Percentiles rank a stretch among this genome's conserved stretches.
These are phyloP conservation scores for Fusarium domesticum DNA, from an alignment of 2,329 filamentous ascomycete species.

Conservation along the genomic window DNA sequence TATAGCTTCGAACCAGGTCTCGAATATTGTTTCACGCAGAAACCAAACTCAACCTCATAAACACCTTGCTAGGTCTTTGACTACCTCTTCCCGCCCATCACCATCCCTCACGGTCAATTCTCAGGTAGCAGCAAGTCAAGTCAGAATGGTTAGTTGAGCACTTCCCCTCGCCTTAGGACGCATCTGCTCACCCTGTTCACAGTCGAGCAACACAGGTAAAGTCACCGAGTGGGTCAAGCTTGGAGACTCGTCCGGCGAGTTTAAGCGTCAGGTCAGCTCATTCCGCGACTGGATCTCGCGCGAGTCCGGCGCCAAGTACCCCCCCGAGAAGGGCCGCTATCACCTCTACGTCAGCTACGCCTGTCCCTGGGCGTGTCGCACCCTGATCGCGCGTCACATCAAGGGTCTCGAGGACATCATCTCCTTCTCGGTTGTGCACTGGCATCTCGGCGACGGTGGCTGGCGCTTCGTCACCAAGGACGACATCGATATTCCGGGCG, in stretches of 20 bases:
- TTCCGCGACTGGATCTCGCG: slow-evolving; percentile 80
- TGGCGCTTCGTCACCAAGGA: slow-evolving; percentile 76
- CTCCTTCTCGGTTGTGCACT: slow-evolving; percentile 79
- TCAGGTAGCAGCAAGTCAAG: slow-evolving; percentile 12
- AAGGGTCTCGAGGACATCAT: slow-evolving; percentile 91
- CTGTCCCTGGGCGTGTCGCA: slow-evolving; percentile 89
- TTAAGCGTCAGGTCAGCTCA: slow-evolving; percentile 80
- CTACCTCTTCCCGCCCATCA: slow-evolving; percentile 6
- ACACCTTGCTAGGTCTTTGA: slow-evolving; percentile 8
- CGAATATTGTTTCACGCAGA: slow-evolving; percentile 2
- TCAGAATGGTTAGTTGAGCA: slow-evolving; percentile 25
- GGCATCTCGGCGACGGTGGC: slow-evolving; percentile 71
- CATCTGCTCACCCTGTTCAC: slow-evolving; percentile 11
- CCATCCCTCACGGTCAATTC: background rate
- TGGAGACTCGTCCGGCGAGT: slow-evolving; percentile 79
- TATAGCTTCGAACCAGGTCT: slow-evolving; percentile 11
- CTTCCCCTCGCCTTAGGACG: background rate
- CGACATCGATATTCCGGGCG: slow-evolving; percentile 55
- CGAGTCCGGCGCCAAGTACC: slow-evolving; percentile 69
- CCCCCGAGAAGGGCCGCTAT: slow-evolving; percentile 84
- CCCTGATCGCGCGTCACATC: slow-evolving; percentile 81
- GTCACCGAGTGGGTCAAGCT: slow-evolving; percentile 85
- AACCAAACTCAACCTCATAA: background rate
- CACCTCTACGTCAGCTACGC: slow-evolving; percentile 95
- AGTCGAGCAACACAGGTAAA: slow-evolving; percentile 21